A percentile compares a stretch with the other conserved stretches of the same genome.
Evolutionary conservation across 495 filamentous ascomycete genomes (phyloP).

Genomic region (Sabuloglossum arenarium): DNA sequence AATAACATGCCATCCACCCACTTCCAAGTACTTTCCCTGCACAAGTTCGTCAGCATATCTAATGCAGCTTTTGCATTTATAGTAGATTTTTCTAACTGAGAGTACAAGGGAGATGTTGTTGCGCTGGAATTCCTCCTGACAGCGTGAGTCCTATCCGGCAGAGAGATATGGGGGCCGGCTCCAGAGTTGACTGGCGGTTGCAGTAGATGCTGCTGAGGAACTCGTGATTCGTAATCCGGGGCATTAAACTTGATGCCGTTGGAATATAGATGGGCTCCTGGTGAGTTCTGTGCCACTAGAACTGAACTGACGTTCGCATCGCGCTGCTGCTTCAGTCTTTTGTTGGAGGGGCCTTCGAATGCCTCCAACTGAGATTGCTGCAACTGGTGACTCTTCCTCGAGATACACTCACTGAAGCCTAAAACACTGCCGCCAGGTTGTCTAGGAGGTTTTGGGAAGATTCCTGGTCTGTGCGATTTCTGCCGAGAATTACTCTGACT

Average conservation of each 20-base stretch:
- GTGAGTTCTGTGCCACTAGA: not conserved
- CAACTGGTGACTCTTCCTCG: not conserved
- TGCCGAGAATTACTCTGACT: constrained; percentile 14
- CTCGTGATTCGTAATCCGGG: not conserved
- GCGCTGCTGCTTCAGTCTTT: not conserved
- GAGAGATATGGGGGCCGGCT: not conserved
- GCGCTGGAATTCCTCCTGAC: not conserved
- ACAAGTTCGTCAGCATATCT: constrained; percentile 61
- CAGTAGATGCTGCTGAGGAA: not conserved
- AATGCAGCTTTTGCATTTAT: constrained; percentile 30
- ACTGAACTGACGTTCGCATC: not conserved
- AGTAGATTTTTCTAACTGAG: constrained; percentile 6
- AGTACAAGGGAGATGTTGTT: not conserved
- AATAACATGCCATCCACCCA: constrained; percentile 95
- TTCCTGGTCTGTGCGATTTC: constrained; percentile 6
- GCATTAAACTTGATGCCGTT: not conserved
- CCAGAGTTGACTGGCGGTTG: not conserved
- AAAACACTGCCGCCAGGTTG: not conserved
- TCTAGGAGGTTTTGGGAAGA: constrained; percentile 7
- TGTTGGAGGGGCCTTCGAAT: not conserved
- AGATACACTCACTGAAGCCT: not conserved
- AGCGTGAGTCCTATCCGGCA: not conserved
- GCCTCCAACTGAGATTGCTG: not conserved
- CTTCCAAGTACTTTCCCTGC: constrained; percentile 70
- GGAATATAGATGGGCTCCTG: not conserved